Evolutionary conservation across 768 basidiomycete genomes (phyloP).

Genomic region (Neoboletus magnificus): DNA sequence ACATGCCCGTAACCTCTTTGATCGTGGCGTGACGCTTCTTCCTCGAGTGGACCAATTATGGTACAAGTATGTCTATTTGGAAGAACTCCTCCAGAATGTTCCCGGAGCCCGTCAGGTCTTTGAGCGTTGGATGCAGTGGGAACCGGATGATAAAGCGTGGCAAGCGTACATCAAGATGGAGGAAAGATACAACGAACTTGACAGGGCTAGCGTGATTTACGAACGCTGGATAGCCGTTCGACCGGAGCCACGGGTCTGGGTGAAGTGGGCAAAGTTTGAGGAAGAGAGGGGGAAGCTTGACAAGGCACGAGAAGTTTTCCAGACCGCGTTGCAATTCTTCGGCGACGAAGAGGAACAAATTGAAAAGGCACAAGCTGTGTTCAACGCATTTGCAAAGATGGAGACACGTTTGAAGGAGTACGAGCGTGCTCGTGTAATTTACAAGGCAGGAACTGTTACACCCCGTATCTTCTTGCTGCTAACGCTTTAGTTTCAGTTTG

Average conservation of each 20-base stretch:
- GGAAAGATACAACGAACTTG: constrained; percentile 86
- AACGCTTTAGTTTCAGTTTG: constrained; percentile 58
- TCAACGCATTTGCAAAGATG: constrained; percentile 94
- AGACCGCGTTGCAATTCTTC: constrained; percentile 86
- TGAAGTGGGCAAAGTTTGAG: constrained; percentile 86
- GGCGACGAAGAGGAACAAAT: constrained; percentile 86
- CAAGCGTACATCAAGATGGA: constrained; percentile 99
- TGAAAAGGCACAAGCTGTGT: constrained; percentile 87
- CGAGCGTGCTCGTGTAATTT: constrained; percentile 94
- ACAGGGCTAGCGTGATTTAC: constrained; percentile 89
- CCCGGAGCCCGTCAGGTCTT: constrained; percentile 97
- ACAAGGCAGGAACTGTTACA: constrained; percentile 62
- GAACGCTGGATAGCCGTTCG: constrained; percentile 82
- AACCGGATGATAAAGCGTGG: constrained; percentile 99
- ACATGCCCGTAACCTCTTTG: constrained; percentile 94
- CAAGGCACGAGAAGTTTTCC: constrained; percentile 83
- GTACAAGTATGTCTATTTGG: constrained; percentile 99
- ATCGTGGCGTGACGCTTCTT: constrained; percentile 93
- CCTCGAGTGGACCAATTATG: constrained; percentile 96
- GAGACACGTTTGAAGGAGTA: constrained; percentile 95
- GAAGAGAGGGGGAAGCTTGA: constrained; percentile 65
- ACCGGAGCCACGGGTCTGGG: constrained; percentile 79
- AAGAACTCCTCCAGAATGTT: constrained; percentile 94
- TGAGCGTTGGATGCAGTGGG: constrained; percentile 99
- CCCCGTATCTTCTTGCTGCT: background rate